phyloP scores from a whole-genome alignment of 225 moss, liverwort and hornwort genomes.

The Marchantia paleacea region DNA sequence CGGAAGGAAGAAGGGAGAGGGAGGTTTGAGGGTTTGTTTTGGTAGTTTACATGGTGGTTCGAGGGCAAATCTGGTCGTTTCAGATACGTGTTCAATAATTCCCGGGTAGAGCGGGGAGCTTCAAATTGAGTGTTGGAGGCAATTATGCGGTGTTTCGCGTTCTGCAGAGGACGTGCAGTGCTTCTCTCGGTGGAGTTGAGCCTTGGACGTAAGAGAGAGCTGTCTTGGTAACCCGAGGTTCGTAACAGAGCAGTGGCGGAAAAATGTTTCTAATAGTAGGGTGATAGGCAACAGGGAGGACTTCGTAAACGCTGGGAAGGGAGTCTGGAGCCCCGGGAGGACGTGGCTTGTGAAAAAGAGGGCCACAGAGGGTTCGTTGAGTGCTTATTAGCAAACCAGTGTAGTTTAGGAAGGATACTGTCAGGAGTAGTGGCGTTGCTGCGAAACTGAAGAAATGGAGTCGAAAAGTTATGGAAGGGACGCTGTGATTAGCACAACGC shows the following conservation, averaged over 20 bases:
- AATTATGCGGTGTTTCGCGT: constrained; percentile 15
- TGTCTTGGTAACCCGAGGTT: not conserved
- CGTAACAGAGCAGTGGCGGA: not conserved
- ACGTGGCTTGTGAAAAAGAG: not conserved
- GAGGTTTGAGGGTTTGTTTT: not conserved
- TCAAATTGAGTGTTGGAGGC: constrained; percentile 3
- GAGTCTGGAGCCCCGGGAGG: not conserved
- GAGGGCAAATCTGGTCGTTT: not conserved
- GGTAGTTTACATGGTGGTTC: not conserved
- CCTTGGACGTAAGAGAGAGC: not conserved
- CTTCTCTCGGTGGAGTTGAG: constrained; percentile 4
- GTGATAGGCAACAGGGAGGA: not conserved
- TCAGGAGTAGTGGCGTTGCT: constrained; percentile 9
- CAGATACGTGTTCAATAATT: not conserved
- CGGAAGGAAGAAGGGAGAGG: not conserved
- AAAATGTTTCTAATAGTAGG: too few species aligned
- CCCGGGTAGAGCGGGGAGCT: constrained; percentile 4
- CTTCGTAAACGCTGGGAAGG: not conserved
- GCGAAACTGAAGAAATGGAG: constrained; percentile 29
- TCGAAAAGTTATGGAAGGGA: constrained; percentile 20
- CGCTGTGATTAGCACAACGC: constrained; percentile 22
- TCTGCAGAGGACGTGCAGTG: constrained; percentile 1
- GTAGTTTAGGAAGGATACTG: not conserved
- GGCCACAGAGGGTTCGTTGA: not conserved
- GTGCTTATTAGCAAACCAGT: not conserved